A percentile compares a stretch with the other conserved stretches of the same genome.
Conservation (phyloP, 78 protist genomes). For the Cavenderia fasciculata region DNA sequence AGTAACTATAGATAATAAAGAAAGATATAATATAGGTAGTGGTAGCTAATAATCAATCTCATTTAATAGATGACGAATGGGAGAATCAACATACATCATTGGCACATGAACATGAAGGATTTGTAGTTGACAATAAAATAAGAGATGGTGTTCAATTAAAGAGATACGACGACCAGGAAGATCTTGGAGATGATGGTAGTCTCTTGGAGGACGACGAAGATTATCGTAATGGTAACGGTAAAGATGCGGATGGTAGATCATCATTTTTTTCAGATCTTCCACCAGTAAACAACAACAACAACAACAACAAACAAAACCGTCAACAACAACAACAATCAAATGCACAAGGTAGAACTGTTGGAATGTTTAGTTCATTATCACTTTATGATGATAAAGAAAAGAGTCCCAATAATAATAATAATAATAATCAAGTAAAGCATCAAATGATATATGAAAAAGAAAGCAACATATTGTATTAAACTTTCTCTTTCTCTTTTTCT, state of each 20-base stretch:
- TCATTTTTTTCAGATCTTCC: background rate
- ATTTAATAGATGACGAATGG: slow-evolving; percentile 78
- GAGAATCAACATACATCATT: slow-evolving; percentile 35
- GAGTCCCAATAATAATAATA: background rate
- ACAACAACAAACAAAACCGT: background rate
- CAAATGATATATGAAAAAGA: background rate
- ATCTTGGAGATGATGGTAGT: background rate
- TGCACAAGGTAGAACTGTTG: slow-evolving; percentile 6
- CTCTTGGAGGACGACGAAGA: slow-evolving; percentile 30
- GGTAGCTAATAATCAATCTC: too few relatives aligned
- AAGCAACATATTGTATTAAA: background rate
- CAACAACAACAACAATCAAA: slow-evolving; percentile 13
- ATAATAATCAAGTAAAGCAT: background rate
- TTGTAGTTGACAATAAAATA: background rate
- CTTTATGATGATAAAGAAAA: background rate
- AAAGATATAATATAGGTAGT: too few relatives aligned
- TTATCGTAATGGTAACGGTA: background rate
- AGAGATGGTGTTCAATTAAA: background rate
- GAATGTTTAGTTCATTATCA: slow-evolving; percentile 19
- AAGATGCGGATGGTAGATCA: background rate
- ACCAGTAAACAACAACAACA: background rate
- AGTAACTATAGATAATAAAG: slow-evolving; percentile 18
- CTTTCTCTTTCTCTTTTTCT: too few relatives aligned
- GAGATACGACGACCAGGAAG: background rate
- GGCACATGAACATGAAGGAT: slow-evolving; percentile 48